Evolutionary conservation across 164 flowering plant genomes (phyloP), one percentile per base, ranked within the genome.

Genomic region (Tinospora cordifolia): DNA sequence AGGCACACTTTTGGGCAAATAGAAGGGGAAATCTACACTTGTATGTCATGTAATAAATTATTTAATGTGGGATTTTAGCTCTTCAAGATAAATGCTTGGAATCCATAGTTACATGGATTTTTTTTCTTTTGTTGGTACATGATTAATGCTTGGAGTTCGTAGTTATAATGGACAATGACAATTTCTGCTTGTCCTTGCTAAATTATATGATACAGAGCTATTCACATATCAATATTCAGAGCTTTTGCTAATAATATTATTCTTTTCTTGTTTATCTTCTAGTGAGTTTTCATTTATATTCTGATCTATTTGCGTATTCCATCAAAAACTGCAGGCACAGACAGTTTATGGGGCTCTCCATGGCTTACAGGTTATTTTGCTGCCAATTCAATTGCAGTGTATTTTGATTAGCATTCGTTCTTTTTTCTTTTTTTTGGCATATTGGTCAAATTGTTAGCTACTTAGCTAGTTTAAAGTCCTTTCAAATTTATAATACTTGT

Each of bases 281-380:
- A n/a, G n/a, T n/a, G n/a, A n/a, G n/a, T n/a, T n/a, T n/a, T n/a
- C n/a, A n/a, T n/a, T 36, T 36, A 36, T 73, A 11, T 67, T 58
- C 51, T 59, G 40, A 69, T 70, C 11, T 13, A 64, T 38, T 27
- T 44, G n/a, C n/a, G n/a, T n/a, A 6, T 69, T 58, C 12, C 69
- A 11, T 62, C 27, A 69, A 63, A 36, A 34, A 10, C 59, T 86
- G 84, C 89, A 92, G 98, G 96, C 96, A 78, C 81, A 74, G 27
- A 89, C 96, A 13, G 86, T 92, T 69, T 90, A 87, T 76, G 98
- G 98, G 60, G 98, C 96, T 74, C 84, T 92, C 62, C 95, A 92
- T 75, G 96, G 92, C 30, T 80, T 92, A 63, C 84, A 92, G 96
- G 98, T 90, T 62, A 80, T 62, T 17, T 65, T 76, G 14, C 60